A percentile compares a stretch with the other conserved stretches of the same genome.
These are phyloP conservation scores for Raphanus sativus DNA, from an alignment of 345 rosid species.

Conservation along the genomic window DNA sequence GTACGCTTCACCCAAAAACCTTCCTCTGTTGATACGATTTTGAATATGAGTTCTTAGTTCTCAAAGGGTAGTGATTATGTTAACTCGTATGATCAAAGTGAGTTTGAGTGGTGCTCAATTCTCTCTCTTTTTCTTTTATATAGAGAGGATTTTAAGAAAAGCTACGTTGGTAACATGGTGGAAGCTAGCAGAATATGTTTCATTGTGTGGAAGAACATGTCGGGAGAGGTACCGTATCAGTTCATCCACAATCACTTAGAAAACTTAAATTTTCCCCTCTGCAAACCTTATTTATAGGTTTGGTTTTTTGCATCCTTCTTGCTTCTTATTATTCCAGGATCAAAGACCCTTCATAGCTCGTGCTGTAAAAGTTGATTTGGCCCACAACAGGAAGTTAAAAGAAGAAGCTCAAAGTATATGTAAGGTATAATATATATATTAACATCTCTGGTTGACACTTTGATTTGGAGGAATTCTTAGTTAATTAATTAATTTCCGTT, in stretches of 20 bases:
- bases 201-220: conserved; percentile 66
- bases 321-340: conserved; percentile 46
- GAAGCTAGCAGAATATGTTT: conserved; percentile 58
- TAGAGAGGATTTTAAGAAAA: conserved; percentile 55
- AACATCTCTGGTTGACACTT: not conserved
- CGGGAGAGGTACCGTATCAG: conserved; percentile 59
- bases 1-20: conserved; percentile 42
- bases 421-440: conserved; percentile 20
- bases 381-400: conserved; percentile 10
- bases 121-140: not conserved
- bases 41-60: no score
- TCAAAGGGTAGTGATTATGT: no score
- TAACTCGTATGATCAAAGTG: not conserved
- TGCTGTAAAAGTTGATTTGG: conserved; percentile 46
- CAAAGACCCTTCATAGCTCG: conserved; percentile 47
- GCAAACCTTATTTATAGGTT: not conserved
- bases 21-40: not conserved
- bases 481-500: not conserved
- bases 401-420: conserved; percentile 18
- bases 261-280: not conserved
- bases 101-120: not conserved
- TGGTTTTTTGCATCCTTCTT: not conserved
- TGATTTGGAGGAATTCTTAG: not conserved
- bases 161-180: conserved; percentile 25
- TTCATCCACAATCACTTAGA: not conserved